Percentiles rank a stretch among this genome's conserved stretches.
These are phyloP conservation scores for Amanita exitialis DNA, from an alignment of 768 basidiomycete species.

Conservation along the genomic window DNA sequence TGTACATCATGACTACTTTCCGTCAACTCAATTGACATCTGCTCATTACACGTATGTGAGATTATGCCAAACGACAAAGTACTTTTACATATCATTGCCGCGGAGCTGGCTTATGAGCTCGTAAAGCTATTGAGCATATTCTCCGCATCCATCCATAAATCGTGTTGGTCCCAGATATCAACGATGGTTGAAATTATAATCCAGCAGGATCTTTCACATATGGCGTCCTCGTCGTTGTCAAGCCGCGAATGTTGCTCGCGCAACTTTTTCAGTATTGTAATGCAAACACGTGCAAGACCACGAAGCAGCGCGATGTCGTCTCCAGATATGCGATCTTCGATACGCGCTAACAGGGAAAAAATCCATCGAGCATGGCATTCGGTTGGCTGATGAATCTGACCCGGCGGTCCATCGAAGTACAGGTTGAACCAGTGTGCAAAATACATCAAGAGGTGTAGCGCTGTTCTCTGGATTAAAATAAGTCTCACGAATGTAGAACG, in stretches of 20 bases:
- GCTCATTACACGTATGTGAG: not conserved
- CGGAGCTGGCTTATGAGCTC: not conserved
- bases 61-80: not conserved
- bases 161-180: constrained; percentile 68
- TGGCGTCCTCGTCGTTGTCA: constrained; percentile 10
- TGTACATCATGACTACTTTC: not conserved
- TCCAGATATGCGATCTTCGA: constrained; percentile 60
- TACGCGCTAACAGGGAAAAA: constrained; percentile 57
- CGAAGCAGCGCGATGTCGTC: constrained; percentile 75
- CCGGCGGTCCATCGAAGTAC: constrained; percentile 37
- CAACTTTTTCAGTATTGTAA: constrained; percentile 36
- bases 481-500: constrained; percentile 9
- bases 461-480: constrained; percentile 38
- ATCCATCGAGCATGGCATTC: constrained; percentile 69
- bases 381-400: constrained; percentile 29
- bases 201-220: constrained; percentile 55
- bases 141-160: constrained; percentile 74
- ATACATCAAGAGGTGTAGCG: constrained; percentile 75
- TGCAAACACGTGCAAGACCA: constrained; percentile 62
- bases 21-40: not conserved
- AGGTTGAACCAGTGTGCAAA: constrained; percentile 73
- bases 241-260: constrained; percentile 11
- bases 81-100: not conserved
- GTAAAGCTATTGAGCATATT: constrained; percentile 26
- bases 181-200: constrained; percentile 56